Conservation (phyloP, 2,329 filamentous ascomycete genomes). For the Aureobasidium melanogenum region DNA sequence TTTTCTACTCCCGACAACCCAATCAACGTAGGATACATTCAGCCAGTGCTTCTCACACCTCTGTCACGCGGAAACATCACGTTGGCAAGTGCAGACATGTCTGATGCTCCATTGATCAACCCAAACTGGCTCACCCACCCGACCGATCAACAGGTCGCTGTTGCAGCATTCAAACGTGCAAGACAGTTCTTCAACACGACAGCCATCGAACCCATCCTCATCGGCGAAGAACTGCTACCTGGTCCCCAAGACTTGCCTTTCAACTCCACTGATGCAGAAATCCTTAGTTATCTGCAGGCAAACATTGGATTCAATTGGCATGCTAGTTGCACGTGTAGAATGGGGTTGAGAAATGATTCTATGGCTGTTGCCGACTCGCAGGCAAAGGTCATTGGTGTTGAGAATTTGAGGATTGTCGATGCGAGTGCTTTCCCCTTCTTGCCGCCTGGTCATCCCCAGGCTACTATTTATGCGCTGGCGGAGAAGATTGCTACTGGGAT, state of each 20-base stretch:
- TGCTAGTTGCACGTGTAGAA: not conserved
- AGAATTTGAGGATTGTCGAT: constrained; percentile 30
- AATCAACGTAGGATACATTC: not conserved
- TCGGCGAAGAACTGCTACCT: constrained; percentile 23
- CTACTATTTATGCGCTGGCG: constrained; percentile 22
- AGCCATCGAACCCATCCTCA: constrained; percentile 19
- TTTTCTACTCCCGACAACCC: constrained; percentile 19
- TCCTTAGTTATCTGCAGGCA: constrained; percentile 15
- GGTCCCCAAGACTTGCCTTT: constrained; percentile 13
- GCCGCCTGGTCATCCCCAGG: constrained; percentile 13
- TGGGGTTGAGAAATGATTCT: constrained; percentile 8
- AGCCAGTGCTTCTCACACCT: not conserved
- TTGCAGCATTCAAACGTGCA: not conserved
- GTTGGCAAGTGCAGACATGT: constrained; percentile 22
- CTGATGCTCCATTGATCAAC: constrained; percentile 25
- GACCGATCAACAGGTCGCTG: constrained; percentile 20
- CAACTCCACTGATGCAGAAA: constrained; percentile 21
- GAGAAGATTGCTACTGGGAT: constrained; percentile 26
- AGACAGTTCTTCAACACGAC: constrained; percentile 22
- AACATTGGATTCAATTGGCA: not conserved
- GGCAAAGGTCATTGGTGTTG: constrained; percentile 22
- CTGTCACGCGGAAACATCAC: constrained; percentile 10
- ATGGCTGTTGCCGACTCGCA: constrained; percentile 17
- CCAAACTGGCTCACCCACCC: constrained; percentile 28
- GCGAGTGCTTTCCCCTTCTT: constrained; percentile 22